These are phyloP conservation scores for Mucor piriformis DNA, from an alignment of 371 early-diverging fungal species.

Conservation along the genomic window DNA sequence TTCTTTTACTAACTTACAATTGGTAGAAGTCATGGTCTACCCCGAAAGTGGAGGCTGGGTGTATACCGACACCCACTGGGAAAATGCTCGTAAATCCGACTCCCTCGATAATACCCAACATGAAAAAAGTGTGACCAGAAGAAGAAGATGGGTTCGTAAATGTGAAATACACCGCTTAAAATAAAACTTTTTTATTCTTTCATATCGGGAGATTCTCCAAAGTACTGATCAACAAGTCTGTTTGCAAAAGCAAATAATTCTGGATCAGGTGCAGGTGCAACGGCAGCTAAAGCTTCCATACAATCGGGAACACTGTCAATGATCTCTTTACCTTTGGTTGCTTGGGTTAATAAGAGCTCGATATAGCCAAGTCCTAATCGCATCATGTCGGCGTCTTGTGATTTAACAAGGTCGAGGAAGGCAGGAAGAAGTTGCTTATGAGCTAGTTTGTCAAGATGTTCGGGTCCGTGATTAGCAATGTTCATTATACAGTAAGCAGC, in stretches of 20 bases:
- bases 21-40: conserved; percentile 27
- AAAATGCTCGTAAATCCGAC: conserved; percentile 15
- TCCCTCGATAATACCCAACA: not conserved
- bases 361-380: conserved; percentile 27
- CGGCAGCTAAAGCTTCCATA: conserved; percentile 33
- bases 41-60: conserved; percentile 44
- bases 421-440: conserved; percentile 18
- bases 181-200: conserved; percentile 5
- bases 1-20: too few species aligned
- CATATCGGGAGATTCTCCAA: conserved; percentile 26
- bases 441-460: conserved; percentile 22
- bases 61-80: conserved; percentile 35
- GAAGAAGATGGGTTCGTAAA: conserved; percentile 31
- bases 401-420: conserved; percentile 27
- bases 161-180: conserved; percentile 16
- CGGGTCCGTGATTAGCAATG: conserved; percentile 28
- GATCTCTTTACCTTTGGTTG: conserved; percentile 17
- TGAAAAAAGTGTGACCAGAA: conserved; percentile 20
- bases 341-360: conserved; percentile 25
- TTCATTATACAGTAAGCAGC: conserved; percentile 35
- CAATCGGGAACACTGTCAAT: conserved; percentile 30
- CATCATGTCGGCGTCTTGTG: conserved; percentile 35
- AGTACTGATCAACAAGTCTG: conserved; percentile 30
- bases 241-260: conserved; percentile 29
- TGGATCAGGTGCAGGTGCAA: conserved; percentile 32